Percentiles rank a stretch among this genome's conserved stretches.
These are phyloP conservation scores for Beauveria asiatica DNA, from an alignment of 2,329 filamentous ascomycete genomes.

Conservation along the genomic window DNA sequence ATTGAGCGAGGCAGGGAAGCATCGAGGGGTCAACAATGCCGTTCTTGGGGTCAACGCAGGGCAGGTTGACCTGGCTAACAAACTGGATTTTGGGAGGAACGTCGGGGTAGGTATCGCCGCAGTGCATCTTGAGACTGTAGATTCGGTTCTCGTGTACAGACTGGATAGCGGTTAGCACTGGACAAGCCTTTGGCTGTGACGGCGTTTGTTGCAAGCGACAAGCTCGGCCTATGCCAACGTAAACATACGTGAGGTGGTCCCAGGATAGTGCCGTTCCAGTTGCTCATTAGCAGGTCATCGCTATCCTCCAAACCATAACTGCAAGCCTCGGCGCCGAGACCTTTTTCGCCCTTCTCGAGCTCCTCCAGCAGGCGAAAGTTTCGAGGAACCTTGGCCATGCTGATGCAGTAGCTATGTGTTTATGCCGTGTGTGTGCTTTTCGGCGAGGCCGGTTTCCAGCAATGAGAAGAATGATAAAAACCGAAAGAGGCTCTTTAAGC, in stretches of 20 bases:
- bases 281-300: slow-evolving; percentile 92
- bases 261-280: slow-evolving; percentile 97
- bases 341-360: slow-evolving; percentile 98
- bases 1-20: slow-evolving; percentile 76
- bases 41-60: slow-evolving; percentile 74
- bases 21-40: slow-evolving; percentile 79
- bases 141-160: slow-evolving; percentile 98
- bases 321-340: slow-evolving; percentile 89
- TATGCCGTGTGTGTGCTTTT: not conserved
- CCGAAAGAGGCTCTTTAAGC: not conserved
- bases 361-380: slow-evolving; percentile 97
- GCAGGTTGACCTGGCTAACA: slow-evolving; percentile 91
- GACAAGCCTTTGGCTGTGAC: not conserved
- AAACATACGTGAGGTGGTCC: slow-evolving; percentile 83
- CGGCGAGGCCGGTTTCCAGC: not conserved
- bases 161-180: slow-evolving; percentile 32
- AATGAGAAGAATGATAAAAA: not conserved
- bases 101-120: slow-evolving; percentile 82
- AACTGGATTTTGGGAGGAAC: slow-evolving; percentile 84
- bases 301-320: slow-evolving; percentile 93
- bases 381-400: slow-evolving; percentile 63
- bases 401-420: slow-evolving; percentile 15
- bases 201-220: not conserved
- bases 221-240: not conserved
- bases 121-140: slow-evolving; percentile 96